Evolutionary conservation across 73 alveolate genomes (phyloP).

Genomic region (Blepharisma stoltei): DNA sequence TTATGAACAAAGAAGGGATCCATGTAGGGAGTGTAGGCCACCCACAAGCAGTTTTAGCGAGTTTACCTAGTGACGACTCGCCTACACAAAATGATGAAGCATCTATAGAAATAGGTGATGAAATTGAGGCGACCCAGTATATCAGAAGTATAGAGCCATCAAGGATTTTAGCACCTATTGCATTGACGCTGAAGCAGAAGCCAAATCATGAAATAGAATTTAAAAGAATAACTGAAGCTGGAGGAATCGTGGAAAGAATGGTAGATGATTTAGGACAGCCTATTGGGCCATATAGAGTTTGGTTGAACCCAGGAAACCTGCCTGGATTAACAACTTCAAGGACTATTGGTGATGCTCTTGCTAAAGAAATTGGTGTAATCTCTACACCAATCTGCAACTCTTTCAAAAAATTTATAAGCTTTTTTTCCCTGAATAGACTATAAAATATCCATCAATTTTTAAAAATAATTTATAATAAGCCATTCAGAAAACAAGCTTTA

Average conservation of each 20-base stretch:
- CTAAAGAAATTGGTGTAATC: slow-evolving; percentile 88
- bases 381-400: background rate
- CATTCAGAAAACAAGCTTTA: too few relatives aligned
- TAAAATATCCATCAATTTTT: too few relatives aligned
- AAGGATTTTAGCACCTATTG: slow-evolving; percentile 7
- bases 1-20: background rate
- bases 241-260: slow-evolving; percentile 4
- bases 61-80: background rate
- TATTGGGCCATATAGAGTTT: slow-evolving; percentile 80
- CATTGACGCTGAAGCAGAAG: slow-evolving; percentile 16
- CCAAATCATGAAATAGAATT: slow-evolving; percentile 14
- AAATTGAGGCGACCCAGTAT: background rate
- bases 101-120: too few relatives aligned
- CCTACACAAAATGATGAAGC: background rate
- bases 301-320: slow-evolving; percentile 59
- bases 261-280: slow-evolving; percentile 54
- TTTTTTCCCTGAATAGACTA: too few relatives aligned
- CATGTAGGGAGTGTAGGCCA: slow-evolving; percentile 15
- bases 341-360: slow-evolving; percentile 91
- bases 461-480: too few relatives aligned
- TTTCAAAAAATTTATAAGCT: too few relatives aligned
- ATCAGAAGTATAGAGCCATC: background rate
- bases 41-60: background rate
- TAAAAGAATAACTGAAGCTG: background rate
- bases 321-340: slow-evolving; percentile 98